Base-by-base conservation (phyloP, 768 basidiomycete species). In the Phylloporus rhodoxanthus region DNA sequence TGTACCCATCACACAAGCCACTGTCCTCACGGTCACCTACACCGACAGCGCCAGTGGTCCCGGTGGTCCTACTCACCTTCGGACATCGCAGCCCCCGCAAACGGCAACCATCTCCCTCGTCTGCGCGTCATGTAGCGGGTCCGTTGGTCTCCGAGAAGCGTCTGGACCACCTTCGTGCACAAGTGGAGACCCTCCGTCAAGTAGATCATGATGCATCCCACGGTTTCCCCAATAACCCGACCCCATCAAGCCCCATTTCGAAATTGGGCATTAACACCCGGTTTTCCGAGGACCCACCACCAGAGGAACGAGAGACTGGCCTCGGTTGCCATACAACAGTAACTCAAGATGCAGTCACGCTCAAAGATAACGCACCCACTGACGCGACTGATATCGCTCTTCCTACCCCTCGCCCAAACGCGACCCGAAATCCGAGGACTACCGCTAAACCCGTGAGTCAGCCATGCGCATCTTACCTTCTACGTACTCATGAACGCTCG, bases 71-170 rank as follows among this genome's bases (percentile, higher is more conserved):
- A 46, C 52, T 47, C 49, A 25, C 37, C 54, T 50, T 56, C 47
- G 54, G 53, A 48, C 47, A 34, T 46, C 39, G 29, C 30, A 57
- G 54, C 33, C 56, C 48, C 40, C n/a, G 39, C 23, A n/a, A 40
- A 40, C 39, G 21, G 6, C 43, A 34, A 29, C 45, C 41, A 25
- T 51, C 56, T 0, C 55, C 52, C 6, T 46, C 44, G 2, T 48
- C 43, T 42, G 25, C 43, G 28, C 26, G 23, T 15, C 42, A 49
- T 36, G 45, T 32, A 8, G 13, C 32, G 23, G 45, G 25, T 14
- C 54, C 64, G 19, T 25, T 55, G 17, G 47, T 62, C 14, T 62
- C 67, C 62, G 56, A 59, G 53, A 65, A 68, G 48, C 65, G 62
- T 29, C 34, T 60, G 19, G 19, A 54, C n/a, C 55, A 47, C 8